A percentile compares a stretch with the other conserved stretches of the same genome.
Conservation (phyloP, 805 yeast genomes). For the Saccharomyces kudriavzevii region DNA sequence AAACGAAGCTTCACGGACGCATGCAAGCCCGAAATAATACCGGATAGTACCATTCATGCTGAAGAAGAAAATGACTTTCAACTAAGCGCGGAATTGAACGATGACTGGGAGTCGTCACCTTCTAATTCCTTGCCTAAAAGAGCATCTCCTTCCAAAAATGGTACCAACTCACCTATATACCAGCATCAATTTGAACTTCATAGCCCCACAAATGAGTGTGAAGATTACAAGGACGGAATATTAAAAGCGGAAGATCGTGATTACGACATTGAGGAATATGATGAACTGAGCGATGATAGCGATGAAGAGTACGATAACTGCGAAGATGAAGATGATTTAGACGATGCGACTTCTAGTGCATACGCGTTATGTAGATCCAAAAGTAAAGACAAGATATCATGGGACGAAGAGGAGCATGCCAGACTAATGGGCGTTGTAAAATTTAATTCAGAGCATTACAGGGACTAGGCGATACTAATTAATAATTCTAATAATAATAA, state of each 20-base stretch:
- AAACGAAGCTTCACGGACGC: constrained; percentile 3
- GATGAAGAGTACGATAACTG: constrained; percentile 10
- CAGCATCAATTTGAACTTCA: constrained; percentile 40
- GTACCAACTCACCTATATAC: constrained; percentile 23
- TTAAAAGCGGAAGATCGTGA: constrained; percentile 10
- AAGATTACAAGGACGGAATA: constrained; percentile 13
- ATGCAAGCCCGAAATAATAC: constrained; percentile 5
- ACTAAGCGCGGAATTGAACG: constrained; percentile 9
- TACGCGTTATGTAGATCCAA: constrained; percentile 26
- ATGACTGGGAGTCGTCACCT: constrained; percentile 7
- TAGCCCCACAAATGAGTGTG: constrained; percentile 23
- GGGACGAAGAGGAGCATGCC: constrained; percentile 26
- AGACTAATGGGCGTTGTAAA: constrained; percentile 21
- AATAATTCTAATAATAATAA: neutral
- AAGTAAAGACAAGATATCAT: constrained; percentile 27
- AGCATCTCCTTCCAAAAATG: constrained; percentile 11
- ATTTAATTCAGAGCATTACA: constrained; percentile 12
- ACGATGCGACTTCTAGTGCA: constrained; percentile 30
- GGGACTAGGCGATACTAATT: neutral
- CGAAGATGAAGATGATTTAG: constrained; percentile 17
- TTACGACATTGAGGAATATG: constrained; percentile 8
- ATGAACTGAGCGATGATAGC: constrained; percentile 4
- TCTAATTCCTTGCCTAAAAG: constrained; percentile 7
- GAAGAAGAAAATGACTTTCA: constrained; percentile 26
- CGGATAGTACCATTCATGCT: constrained; percentile 8